A percentile compares a stretch with the other conserved stretches of the same genome.
Evolutionary conservation across 352 stramenopile species (phyloP).

Genomic region (Pilasporangium apinafurcum): DNA sequence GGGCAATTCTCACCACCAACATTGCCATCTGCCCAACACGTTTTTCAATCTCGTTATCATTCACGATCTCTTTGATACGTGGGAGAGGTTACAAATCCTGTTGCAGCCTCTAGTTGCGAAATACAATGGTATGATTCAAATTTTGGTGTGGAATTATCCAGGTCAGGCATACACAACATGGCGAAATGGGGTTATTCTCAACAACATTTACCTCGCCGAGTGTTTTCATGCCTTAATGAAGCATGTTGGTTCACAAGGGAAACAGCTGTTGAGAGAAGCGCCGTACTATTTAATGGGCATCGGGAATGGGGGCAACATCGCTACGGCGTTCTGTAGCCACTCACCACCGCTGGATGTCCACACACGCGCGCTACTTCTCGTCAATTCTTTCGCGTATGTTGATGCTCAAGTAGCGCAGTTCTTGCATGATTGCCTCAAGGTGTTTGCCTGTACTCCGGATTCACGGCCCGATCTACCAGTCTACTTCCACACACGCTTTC

Average conservation of each 20-base stretch:
- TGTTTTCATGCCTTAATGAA: slow-evolving; percentile 85
- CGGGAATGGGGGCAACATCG: slow-evolving; percentile 90
- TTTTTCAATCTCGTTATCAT: slow-evolving; percentile 95
- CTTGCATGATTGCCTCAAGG: slow-evolving; percentile 93
- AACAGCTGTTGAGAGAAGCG: slow-evolving; percentile 45
- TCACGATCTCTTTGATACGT: slow-evolving; percentile 95
- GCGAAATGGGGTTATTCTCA: slow-evolving; percentile 80
- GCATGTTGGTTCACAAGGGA: slow-evolving; percentile 21
- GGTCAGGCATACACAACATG: slow-evolving; percentile 94
- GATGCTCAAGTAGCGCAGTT: slow-evolving; percentile 89
- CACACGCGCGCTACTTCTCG: slow-evolving; percentile 73
- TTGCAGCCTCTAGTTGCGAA: slow-evolving; percentile 82
- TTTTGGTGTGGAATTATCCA: slow-evolving; percentile 95
- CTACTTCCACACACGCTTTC: slow-evolving; percentile 93
- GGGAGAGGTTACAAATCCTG: slow-evolving; percentile 92
- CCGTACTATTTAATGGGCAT: slow-evolving; percentile 92
- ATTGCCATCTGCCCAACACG: slow-evolving; percentile 18
- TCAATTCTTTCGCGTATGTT: slow-evolving; percentile 90
- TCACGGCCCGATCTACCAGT: slow-evolving; percentile 90
- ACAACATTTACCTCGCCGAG: slow-evolving; percentile 89
- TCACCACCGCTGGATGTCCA: slow-evolving; percentile 35
- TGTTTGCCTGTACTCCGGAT: slow-evolving; percentile 88
- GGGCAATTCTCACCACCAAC: slow-evolving; percentile 23
- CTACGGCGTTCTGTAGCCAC: slow-evolving; percentile 67
- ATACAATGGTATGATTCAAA: slow-evolving; percentile 82